Base-by-base conservation (phyloP, 768 basidiomycete genomes). In the Pleurotus sapidus region DNA sequence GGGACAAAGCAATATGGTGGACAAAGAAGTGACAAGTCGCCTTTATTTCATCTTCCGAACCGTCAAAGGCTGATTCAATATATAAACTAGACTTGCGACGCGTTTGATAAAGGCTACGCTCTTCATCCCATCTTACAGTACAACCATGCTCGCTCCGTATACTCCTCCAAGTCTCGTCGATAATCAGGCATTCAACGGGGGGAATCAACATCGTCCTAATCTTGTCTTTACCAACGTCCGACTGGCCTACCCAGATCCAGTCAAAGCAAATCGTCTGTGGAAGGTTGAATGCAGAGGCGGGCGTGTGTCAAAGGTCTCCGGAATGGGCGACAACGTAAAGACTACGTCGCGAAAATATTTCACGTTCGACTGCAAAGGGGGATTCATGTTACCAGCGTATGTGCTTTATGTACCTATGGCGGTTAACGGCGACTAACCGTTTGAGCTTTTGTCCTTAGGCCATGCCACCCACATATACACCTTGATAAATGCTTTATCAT, bases 401-500 rank as follows among this genome's bases (percentile, higher is more conserved):
- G 72, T 65, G 6, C 46, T 34, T 34, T 34, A 11, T 8, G 30
- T 34, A 34, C 8, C 30, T 34, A 11, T 34, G 30, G 30, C 4
- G 30, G 30, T 9, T 11, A 34, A 18, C 40, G 24, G 4, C 15
- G 12, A 25, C 25, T 46, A 25, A 40, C n/a, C 7, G 46, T 48
- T 49, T 18, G 18, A 43, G 30, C 37, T 27, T 56, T 25, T 11
- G 30, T 9, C 8, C 30, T 34, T 57, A 72, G 70, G 61, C 61
- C 86, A 50, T 85, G 84, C 65, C 84, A 86, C 68, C 77, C 82
- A 17, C 84, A 87, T 63, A 80, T 88, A 61, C 85, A 86, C 68
- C 75, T 87, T 30, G 85, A 87, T 73, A 86, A 88, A 68, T 86
- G 83, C 68, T 86, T 86, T 65, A 80, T 88, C 49, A 71, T 88